Percentiles rank a stretch among this genome's conserved stretches.
Conservation (phyloP, 805 yeast species). For the Candida sithepensis region DNA sequence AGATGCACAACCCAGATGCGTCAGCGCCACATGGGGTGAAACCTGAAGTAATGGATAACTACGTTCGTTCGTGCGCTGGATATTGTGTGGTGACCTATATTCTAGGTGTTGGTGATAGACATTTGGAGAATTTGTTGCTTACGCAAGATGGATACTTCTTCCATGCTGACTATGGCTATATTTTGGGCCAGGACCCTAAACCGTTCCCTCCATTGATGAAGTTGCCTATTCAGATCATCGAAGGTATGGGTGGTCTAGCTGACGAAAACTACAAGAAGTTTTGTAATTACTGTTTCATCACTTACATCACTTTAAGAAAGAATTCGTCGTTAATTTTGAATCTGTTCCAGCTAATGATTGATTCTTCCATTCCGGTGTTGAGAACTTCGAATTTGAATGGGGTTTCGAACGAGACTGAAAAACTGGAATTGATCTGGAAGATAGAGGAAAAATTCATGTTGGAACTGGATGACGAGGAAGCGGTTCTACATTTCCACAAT, state of each 20-base stretch:
- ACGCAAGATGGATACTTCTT: conserved; percentile 81
- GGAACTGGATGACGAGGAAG: conserved; percentile 94
- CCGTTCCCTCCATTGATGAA: conserved; percentile 99
- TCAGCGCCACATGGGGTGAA: conserved; percentile 45
- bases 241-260: conserved; percentile 94
- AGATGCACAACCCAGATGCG: conserved; percentile 59
- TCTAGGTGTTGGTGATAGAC: conserved; percentile 96
- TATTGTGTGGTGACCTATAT: conserved; percentile 94
- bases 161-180: conserved; percentile 98
- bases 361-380: conserved; percentile 89
- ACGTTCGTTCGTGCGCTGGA: conserved; percentile 94
- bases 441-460: conserved; percentile 92
- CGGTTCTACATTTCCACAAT: conserved; percentile 89
- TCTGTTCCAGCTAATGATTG: conserved; percentile 88
- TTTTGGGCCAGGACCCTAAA: conserved; percentile 94
- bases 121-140: conserved; percentile 81
- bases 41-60: conserved; percentile 82
- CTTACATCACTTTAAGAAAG: conserved; percentile 85
- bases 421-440: conserved; percentile 80
- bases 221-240: conserved; percentile 92
- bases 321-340: conserved; percentile 87
- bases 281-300: conserved; percentile 90
- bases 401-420: conserved; percentile 53
- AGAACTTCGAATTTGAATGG: conserved; percentile 33
- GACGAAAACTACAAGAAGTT: conserved; percentile 84